phyloP scores from a whole-genome alignment of 1,284 basidiomycete genomes.

The Malassezia vespertilionis region DNA sequence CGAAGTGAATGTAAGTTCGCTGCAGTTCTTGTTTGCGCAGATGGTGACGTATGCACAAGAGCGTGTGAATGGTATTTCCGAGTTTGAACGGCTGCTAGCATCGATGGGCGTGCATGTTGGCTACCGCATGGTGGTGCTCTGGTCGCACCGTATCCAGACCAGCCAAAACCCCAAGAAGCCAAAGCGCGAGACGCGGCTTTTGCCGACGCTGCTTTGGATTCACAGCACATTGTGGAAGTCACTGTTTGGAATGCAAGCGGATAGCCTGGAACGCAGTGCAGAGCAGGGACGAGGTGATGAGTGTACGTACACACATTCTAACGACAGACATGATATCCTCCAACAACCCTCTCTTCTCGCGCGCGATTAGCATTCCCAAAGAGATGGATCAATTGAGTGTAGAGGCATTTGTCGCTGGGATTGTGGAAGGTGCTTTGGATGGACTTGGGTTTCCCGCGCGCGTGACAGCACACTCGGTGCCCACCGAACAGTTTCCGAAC shows the following conservation, averaged over 20 bases:
- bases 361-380: constrained; percentile 79
- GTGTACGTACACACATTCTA: constrained; percentile 55
- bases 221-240: constrained; percentile 72
- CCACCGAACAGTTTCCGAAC: constrained; percentile 66
- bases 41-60: constrained; percentile 68
- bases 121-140: constrained; percentile 23
- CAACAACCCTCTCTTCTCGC: constrained; percentile 83
- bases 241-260: constrained; percentile 82
- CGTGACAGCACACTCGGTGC: constrained; percentile 89
- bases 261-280: constrained; percentile 86
- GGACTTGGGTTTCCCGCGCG: constrained; percentile 87
- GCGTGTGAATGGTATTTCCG: constrained; percentile 81
- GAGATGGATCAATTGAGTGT: constrained; percentile 89
- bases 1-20: constrained; percentile 25
- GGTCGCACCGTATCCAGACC: constrained; percentile 30
- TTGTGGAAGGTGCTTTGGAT: constrained; percentile 93
- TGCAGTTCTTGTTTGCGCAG: constrained; percentile 37
- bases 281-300: constrained; percentile 73
- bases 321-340: constrained; percentile 88
- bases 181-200: constrained; percentile 35
- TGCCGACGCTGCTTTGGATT: constrained; percentile 40
- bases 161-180: constrained; percentile 30
- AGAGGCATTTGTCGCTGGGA: constrained; percentile 89
- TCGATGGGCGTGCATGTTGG: constrained; percentile 38
- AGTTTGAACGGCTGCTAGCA: constrained; percentile 58